Evolutionary conservation across 2,329 filamentous ascomycete species (phyloP), one percentile per base, ranked within the genome.

Genomic region (Didymella pinodella): DNA sequence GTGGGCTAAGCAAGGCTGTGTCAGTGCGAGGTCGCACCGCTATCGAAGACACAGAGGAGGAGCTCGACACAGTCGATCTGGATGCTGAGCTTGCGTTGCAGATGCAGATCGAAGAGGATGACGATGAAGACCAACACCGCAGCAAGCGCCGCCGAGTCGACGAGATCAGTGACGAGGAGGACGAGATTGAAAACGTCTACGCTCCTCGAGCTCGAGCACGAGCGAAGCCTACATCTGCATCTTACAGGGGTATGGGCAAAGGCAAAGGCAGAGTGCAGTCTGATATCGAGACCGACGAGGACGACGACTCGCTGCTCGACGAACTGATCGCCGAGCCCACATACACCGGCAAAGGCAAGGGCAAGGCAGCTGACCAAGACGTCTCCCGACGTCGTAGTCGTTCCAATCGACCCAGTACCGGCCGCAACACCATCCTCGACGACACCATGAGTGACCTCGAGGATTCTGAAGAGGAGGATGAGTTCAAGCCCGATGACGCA

Each of bases 71-170:
- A 66, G 69, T 77, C 40, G 76, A 77, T 67, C 73, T 77, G 22
- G 83, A 85, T 71, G 84, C 82, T 12, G 79, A 82, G 45, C 72
- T 90, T 38, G 88, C 88, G 32, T 76, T 81, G 44, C 77, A 77
- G 41, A 77, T 90, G 50, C 87, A 90, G 66, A 78, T 84, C 29
- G 80, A 86, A 64, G 74, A 76, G 61, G 85, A 86, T 47, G 64
- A 70, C 63, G 84, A 86, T 47, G 64, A 70, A 63, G 84, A 84
- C 53, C 73, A 75, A 11, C 65, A 71, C 10, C 69, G 61, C 11
- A 60, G 58, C 6, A 80, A 81, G 67, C 78, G 78, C 61, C 74
- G 62, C 41, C 78, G 77, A 65, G 54, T 65, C 28, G 58, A 56
- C 31, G 48, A 64, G 20, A 34, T 16, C 12, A 32, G 29, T 25